Percentiles rank a stretch among this genome's conserved stretches.
These are phyloP conservation scores for Spergularia azorica DNA, from an alignment of 179 eudicot genomes.

Conservation along the genomic window DNA sequence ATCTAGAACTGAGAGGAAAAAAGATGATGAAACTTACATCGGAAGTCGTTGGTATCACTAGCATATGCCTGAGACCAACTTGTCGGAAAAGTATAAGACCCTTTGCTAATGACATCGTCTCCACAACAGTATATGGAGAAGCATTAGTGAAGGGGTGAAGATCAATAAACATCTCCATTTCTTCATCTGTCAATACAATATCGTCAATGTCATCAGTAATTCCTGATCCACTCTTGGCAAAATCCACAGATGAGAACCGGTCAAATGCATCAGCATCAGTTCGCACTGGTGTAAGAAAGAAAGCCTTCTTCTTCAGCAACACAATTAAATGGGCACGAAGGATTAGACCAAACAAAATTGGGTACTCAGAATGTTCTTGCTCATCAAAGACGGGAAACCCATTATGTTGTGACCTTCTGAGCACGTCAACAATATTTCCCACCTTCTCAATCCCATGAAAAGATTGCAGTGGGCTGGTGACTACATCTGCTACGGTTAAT, in stretches of 20 bases:
- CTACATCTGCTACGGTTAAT: slow-evolving; percentile 75
- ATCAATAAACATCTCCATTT: slow-evolving; percentile 88
- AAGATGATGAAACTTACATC: slow-evolving; percentile 53
- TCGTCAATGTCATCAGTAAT: slow-evolving; percentile 56
- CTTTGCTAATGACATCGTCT: slow-evolving; percentile 91
- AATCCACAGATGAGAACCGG: slow-evolving; percentile 60
- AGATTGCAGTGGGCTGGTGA: slow-evolving; percentile 65
- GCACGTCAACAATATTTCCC: slow-evolving; percentile 59
- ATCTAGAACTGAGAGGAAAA: background rate
- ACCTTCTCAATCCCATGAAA: slow-evolving; percentile 83
- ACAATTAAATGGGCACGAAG: slow-evolving; percentile 71
- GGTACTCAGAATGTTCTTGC: slow-evolving; percentile 45
- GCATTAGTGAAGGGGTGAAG: slow-evolving; percentile 82
- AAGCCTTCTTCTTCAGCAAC: slow-evolving; percentile 68
- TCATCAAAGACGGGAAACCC: slow-evolving; percentile 85
- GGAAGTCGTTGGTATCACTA: slow-evolving; percentile 61
- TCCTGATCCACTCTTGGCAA: slow-evolving; percentile 67
- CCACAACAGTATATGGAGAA: slow-evolving; percentile 87
- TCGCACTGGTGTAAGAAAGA: slow-evolving; percentile 38
- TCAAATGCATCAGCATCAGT: slow-evolving; percentile 39
- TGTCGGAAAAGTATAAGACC: slow-evolving; percentile 82
- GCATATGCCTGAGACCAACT: slow-evolving; percentile 89
- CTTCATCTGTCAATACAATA: slow-evolving; percentile 59
- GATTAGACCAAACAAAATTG: slow-evolving; percentile 62
- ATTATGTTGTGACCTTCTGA: slow-evolving; percentile 58